phyloP scores from a whole-genome alignment of 805 yeast genomes.

The Candida hungchunana region DNA sequence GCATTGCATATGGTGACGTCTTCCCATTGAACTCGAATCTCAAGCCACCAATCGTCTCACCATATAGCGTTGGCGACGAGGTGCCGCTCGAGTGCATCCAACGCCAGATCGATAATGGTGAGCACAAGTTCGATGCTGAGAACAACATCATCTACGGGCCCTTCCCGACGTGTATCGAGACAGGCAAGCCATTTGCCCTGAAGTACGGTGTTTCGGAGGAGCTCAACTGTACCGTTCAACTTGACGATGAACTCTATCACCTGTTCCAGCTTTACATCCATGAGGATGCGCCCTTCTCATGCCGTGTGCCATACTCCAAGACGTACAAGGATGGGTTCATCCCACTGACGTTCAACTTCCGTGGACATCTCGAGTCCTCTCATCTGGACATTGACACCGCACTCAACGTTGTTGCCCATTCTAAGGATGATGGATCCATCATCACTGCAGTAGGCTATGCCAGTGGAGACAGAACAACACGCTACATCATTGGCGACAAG shows the following conservation, averaged over 20 bases:
- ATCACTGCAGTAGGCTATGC: constrained; percentile 51
- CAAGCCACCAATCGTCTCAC: constrained; percentile 15
- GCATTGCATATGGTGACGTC: constrained; percentile 10
- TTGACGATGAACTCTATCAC: constrained; percentile 65
- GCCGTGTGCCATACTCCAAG: constrained; percentile 50
- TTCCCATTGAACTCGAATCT: constrained; percentile 15
- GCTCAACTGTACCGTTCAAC: constrained; percentile 54
- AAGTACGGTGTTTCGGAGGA: constrained; percentile 46
- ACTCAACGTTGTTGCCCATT: constrained; percentile 48
- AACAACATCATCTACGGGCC: constrained; percentile 51
- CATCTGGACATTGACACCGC: constrained; percentile 64
- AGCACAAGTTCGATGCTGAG: constrained; percentile 61
- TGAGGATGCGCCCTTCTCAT: constrained; percentile 72
- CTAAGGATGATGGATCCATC: constrained; percentile 30
- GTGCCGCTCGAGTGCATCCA: constrained; percentile 56
- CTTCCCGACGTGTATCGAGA: constrained; percentile 63
- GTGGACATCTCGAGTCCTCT: constrained; percentile 63
- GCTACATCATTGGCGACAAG: constrained; percentile 62
- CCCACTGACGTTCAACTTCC: constrained; percentile 58
- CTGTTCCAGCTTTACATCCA: constrained; percentile 72
- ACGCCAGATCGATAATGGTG: constrained; percentile 71
- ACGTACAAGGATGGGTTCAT: constrained; percentile 35
- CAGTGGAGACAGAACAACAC: constrained; percentile 50
- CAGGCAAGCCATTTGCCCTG: constrained; percentile 54
- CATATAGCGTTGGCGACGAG: constrained; percentile 35